Base-by-base conservation (phyloP, 192 early-diverging fungal genomes). In the Coemansia interrupta region DNA sequence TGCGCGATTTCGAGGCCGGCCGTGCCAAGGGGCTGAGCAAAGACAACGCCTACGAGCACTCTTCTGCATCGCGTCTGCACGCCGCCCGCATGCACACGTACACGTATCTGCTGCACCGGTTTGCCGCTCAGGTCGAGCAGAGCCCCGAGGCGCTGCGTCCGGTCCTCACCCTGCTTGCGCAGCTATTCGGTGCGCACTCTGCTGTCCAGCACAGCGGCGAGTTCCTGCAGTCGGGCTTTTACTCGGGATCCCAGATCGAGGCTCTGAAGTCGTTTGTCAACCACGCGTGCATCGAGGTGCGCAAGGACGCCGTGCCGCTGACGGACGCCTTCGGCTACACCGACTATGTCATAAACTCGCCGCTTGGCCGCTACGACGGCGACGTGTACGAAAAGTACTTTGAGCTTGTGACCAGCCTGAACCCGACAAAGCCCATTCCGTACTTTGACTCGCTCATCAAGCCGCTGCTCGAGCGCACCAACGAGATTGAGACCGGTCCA, bases 271-370 rank as follows among this genome's bases (percentile, higher is more conserved):
- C 66, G 29, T 72, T 82, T 61, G 86, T 91, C 50, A 86, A 82
- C 52, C 56, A 58, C 3, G 80, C 87, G 13, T 91, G 90, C 76
- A 70, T 78, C 11, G 76, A 72, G 30, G 73, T 95, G n/a, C 85
- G 93, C 54, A 76, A 85, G 47, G 86, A 93, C 56, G 88, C 88
- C 39, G 87, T 95, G 75, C 84, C 90, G 9, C 70, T 92, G 38
- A 90, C 90, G 20, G 93, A 95, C 70, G 80, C 90, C 19, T 95
- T 93, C 78, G 92, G 90, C 63, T 89, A 87, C 79, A 83, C 87
- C 11, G 93, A 95, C 70, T 93, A 89, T 66, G 85, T 95, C 22
- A 74, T 95, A 61, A 92, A 91, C 80, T 90, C 90, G 48, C 93
- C 93, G 20, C 68, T 95, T 18, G 93, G 93, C 48, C 82, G 88